Evolutionary conservation across 768 basidiomycete genomes (phyloP).

Genomic region (Austroboletus eburneus): DNA sequence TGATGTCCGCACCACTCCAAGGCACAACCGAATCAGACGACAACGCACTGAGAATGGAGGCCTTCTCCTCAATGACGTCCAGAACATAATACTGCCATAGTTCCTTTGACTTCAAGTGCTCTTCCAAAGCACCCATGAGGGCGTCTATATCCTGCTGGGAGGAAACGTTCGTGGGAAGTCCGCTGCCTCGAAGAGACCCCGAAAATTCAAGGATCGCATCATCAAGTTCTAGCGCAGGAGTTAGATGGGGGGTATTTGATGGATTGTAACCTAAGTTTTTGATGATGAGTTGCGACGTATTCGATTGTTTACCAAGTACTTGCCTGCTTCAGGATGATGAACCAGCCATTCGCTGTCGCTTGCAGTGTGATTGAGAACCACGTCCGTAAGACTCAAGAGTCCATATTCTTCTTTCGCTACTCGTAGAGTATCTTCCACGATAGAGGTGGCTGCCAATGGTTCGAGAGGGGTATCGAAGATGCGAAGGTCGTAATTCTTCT

Average conservation of each 20-base stretch:
- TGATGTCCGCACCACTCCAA: conserved; percentile 62
- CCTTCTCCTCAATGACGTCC: conserved; percentile 59
- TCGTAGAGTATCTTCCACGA: conserved; percentile 61
- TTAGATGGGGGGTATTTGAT: conserved; percentile 85
- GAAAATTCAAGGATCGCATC: conserved; percentile 83
- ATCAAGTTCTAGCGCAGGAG: conserved; percentile 91
- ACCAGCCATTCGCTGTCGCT: conserved; percentile 89
- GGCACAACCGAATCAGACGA: conserved; percentile 35
- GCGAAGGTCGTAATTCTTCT: conserved; percentile 75
- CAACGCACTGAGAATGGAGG: conserved; percentile 41
- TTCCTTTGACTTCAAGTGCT: conserved; percentile 57
- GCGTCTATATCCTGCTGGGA: conserved; percentile 64
- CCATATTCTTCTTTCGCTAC: conserved; percentile 83
- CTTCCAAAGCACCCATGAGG: conserved; percentile 60
- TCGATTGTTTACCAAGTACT: conserved; percentile 16
- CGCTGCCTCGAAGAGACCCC: conserved; percentile 52
- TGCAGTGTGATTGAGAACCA: conserved; percentile 97
- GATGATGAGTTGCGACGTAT: conserved; percentile 2
- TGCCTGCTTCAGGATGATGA: conserved; percentile 94
- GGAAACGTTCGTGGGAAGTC: conserved; percentile 66
- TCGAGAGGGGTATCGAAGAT: conserved; percentile 50
- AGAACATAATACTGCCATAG: conserved; percentile 96
- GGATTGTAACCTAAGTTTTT: conserved; percentile 73
- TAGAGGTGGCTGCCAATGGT: conserved; percentile 49
- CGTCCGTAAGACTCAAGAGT: conserved; percentile 85